Evolutionary conservation across 2,329 filamentous ascomycete genomes (phyloP), one percentile per base, ranked within the genome.

Genomic region (Daldinia eschscholtzii): DNA sequence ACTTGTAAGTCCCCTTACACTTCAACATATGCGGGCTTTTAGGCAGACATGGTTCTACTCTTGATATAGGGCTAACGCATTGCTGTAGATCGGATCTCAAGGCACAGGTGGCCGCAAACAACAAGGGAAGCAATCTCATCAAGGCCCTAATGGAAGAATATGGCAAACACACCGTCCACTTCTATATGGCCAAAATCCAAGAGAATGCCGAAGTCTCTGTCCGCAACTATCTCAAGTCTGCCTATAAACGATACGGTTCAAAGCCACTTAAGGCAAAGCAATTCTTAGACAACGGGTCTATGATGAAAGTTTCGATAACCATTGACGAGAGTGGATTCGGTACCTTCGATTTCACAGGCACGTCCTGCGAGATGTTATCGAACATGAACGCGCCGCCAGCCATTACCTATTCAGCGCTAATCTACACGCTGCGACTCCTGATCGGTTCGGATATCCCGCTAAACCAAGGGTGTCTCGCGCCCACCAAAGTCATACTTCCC

Each of bases 291-390:
- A 91, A 94, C 18, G 75, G 76, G 6, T 75, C 74, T 0, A 73
- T 73, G 50, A 76, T 78, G 65, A 61, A 73, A 39, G 72, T 78
- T 28, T 64, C 70, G 10, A 74, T 77, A 58, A 77, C 74, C 0
- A 93, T 94, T 71, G 87, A 93, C 73, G 84, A 88, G 1, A 89
- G 91, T 64, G 92, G 91, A 20, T 91, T 91, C 70, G 91, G 91
- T 0, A 82, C 90, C 0, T 93, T 93, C 48, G 76, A 78, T 57
- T 78, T 78, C 58, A 68, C 72, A 6, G 76, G 76, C 35, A 78
- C 92, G 0, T 90, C 91, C 0, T 88, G 89, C 0, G 91, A 77
- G 62, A 74, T 76, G 67, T 65, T 76, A 28, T 74, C 73, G 35
- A 77, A 78, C 64, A 76, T 76, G 68, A 77, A 78, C 46, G 75